A percentile compares a stretch with the other conserved stretches of the same genome.
These are phyloP conservation scores for Pythium rhizo-oryzae DNA, from an alignment of 352 stramenopile genomes.

Conservation along the genomic window DNA sequence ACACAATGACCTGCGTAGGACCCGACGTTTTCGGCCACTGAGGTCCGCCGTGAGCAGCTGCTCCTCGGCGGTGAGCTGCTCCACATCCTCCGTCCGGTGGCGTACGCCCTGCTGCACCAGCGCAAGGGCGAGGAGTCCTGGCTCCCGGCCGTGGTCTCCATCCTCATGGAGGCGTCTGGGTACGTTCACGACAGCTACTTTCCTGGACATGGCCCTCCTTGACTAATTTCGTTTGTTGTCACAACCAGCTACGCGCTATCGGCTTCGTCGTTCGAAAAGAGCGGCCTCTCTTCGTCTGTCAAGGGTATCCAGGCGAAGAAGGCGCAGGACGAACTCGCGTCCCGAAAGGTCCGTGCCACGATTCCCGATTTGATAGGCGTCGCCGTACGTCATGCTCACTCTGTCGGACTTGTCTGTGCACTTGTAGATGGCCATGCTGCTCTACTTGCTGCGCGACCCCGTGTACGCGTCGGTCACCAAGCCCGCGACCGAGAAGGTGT, in stretches of 20 bases:
- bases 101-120: constrained; percentile 73
- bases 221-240: too few relatives aligned
- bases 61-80: constrained; percentile 72
- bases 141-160: constrained; percentile 55
- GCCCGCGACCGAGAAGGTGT: constrained; percentile 65
- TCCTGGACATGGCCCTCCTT: neutral
- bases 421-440: constrained; percentile 76
- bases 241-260: constrained; percentile 52
- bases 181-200: constrained; percentile 25
- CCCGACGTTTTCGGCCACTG: constrained; percentile 42
- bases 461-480: constrained; percentile 74
- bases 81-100: constrained; percentile 73
- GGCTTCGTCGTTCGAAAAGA: constrained; percentile 47
- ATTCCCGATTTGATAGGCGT: neutral
- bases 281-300: constrained; percentile 21
- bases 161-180: constrained; percentile 66
- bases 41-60: constrained; percentile 43
- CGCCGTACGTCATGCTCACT: neutral
- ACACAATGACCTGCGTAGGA: constrained; percentile 33
- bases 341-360: constrained; percentile 54
- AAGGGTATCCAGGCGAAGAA: constrained; percentile 36
- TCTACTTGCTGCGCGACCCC: constrained; percentile 85
- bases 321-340: constrained; percentile 54
- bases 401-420: neutral
- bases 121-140: constrained; percentile 59